Evolutionary conservation across 176 grass and related monocot species (phyloP).

Genomic region (Aechmea fasciata): DNA sequence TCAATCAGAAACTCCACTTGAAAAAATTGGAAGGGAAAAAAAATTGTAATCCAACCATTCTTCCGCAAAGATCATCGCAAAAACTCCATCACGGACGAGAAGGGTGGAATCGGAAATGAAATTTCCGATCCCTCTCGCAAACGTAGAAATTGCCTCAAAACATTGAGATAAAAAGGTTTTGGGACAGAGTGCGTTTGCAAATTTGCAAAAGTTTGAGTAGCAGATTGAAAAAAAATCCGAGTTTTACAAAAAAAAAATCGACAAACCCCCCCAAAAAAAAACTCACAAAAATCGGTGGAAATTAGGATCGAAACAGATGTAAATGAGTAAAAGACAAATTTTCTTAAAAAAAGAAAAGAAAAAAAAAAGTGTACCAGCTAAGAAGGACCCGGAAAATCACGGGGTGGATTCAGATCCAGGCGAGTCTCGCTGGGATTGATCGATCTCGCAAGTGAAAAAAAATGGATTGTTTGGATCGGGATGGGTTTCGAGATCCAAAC

Average conservation of each 20-base stretch:
- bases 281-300: background rate
- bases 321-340: background rate
- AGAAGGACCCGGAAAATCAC: constrained; percentile 69
- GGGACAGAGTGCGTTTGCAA: constrained; percentile 85
- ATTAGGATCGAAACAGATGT: background rate
- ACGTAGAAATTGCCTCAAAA: constrained; percentile 91
- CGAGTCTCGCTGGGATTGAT: constrained; percentile 43
- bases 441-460: constrained; percentile 44
- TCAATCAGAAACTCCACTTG: too few species aligned
- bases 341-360: too few species aligned
- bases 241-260: accelerated
- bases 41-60: background rate
- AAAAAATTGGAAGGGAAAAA: too few species aligned
- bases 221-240: background rate
- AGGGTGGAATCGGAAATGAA: background rate
- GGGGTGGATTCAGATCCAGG: constrained; percentile 42
- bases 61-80: constrained; percentile 24
- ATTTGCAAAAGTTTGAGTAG: background rate
- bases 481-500: constrained; percentile 25
- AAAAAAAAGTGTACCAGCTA: constrained; percentile 18
- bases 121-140: constrained; percentile 35
- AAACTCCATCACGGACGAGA: constrained; percentile 7
- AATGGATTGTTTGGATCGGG: constrained; percentile 24
- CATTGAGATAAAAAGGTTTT: constrained; percentile 16
- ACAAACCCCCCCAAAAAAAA: background rate